A percentile compares a stretch with the other conserved stretches of the same genome.
Evolutionary conservation across 768 basidiomycete species (phyloP).

Genomic region (Kwoniella pini): DNA sequence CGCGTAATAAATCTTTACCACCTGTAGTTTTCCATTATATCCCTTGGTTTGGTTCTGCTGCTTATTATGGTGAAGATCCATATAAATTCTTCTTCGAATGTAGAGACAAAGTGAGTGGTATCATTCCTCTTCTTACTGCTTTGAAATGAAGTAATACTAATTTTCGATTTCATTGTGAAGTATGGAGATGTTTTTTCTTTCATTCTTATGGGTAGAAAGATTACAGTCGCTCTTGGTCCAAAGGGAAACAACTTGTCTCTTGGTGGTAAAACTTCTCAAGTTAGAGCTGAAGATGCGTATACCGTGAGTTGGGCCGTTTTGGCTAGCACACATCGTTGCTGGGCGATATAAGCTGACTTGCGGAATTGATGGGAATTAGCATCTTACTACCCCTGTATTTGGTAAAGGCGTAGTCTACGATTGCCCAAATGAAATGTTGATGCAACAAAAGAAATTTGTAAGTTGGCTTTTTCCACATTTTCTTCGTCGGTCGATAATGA

Average conservation of each 20-base stretch:
- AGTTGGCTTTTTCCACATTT: conserved; percentile 18
- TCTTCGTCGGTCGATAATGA: not conserved
- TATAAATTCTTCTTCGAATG: conserved; percentile 79
- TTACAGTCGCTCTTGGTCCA: conserved; percentile 86
- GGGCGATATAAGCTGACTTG: no score
- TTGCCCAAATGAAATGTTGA: conserved; percentile 89
- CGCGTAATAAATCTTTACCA: conserved; percentile 70
- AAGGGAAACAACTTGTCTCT: conserved; percentile 93
- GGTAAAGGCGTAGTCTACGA: conserved; percentile 98
- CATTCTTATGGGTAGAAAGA: conserved; percentile 78
- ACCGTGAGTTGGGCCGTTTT: conserved; percentile 61
- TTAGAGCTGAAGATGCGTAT: conserved; percentile 96
- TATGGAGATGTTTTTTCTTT: conserved; percentile 98
- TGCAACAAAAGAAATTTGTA: conserved; percentile 97
- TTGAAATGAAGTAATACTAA: not conserved
- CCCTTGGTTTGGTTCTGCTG: conserved; percentile 85
- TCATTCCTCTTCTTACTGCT: not conserved
- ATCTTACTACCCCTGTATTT: conserved; percentile 90
- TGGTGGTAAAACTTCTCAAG: conserved; percentile 85
- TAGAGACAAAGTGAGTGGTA: conserved; percentile 55
- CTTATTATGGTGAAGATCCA: conserved; percentile 88
- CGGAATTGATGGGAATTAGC: no score
- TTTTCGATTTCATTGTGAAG: conserved; percentile 56
- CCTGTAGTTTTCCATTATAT: conserved; percentile 92
- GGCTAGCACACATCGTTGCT: no score